Base-by-base conservation (phyloP, 2,329 filamentous ascomycete species). In the Neospermospora avenae region DNA sequence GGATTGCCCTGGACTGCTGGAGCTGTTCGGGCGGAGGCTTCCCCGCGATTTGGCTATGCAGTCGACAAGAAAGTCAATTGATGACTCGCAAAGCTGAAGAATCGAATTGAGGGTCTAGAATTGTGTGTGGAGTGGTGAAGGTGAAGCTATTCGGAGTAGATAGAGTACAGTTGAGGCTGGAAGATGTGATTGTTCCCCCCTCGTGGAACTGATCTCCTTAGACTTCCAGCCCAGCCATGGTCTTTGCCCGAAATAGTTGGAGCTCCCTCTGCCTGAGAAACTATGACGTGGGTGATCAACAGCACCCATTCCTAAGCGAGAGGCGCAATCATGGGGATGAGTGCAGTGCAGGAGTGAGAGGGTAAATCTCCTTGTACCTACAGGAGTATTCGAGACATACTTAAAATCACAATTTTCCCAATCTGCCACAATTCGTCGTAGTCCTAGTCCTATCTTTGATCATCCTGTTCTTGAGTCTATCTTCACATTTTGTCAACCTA, bases 31-130 rank as follows among this genome's bases (percentile, higher is more conserved):
- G 45, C 18, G 49, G 59, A 46, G 56, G 59, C 58, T 66, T 60
- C 65, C 68, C 69, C 64, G 65, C 66, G 68, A 65, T 66, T 24
- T 44, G 46, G 49, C 41, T 25, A 61, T 60, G 46, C 34, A 28
- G 49, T 58, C 37, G 56, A 59, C 54, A 35, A 45, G 52, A 59
- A 58, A 44, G 56, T 60, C 60, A 65, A 65, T 60, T 59, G 48
- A 52, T 53, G 58, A 57, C 48, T 16, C 22, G 24, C 20, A 24
- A 25, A 61, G 56, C 58, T 60, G 16, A 22, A 57, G 22, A 56
- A 28, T 34, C 20, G 28, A 51, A 37, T 49, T 44, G 53, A 61
- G 63, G 49, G 37, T 28, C 31, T 34, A 31, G 37, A 22, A 14
- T 45, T 20, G 44, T 46, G 52, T 8, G 48, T 56, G 18, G 52